A percentile compares a stretch with the other conserved stretches of the same genome.
Conservation (phyloP, 2,329 filamentous ascomycete genomes). For the Lecanoromycetidae sp. region DNA sequence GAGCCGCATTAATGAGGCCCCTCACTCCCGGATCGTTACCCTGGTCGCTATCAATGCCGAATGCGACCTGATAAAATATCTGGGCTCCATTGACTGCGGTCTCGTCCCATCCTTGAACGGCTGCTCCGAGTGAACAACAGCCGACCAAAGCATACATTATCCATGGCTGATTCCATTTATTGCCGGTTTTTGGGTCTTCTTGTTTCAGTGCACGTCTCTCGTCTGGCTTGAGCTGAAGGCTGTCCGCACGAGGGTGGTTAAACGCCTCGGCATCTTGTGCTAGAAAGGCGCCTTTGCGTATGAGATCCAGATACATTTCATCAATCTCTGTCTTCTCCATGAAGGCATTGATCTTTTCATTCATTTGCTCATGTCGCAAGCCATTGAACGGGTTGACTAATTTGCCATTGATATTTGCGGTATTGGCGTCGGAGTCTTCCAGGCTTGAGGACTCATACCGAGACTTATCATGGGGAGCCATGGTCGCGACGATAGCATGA, state of each 20-base stretch:
- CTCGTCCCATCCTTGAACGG: conserved; percentile 61
- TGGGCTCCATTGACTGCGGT: conserved; percentile 59
- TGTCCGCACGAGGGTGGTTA: conserved; percentile 35
- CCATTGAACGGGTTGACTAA: conserved; percentile 14
- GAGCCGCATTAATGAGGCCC: conserved; percentile 48
- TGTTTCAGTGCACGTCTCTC: conserved; percentile 47
- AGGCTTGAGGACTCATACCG: not conserved
- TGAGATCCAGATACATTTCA: conserved; percentile 6
- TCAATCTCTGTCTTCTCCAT: conserved; percentile 12
- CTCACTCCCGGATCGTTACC: not conserved
- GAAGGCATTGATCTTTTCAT: conserved; percentile 37
- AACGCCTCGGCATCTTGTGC: conserved; percentile 43
- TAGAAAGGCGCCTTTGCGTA: conserved; percentile 40
- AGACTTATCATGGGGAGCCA: not conserved
- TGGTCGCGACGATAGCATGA: not conserved
- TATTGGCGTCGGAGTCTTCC: not conserved
- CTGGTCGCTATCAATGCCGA: conserved; percentile 31
- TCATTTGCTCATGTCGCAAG: conserved; percentile 18
- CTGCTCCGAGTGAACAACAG: conserved; percentile 53
- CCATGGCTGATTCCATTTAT: conserved; percentile 57
- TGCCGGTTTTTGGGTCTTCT: conserved; percentile 40
- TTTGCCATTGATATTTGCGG: conserved; percentile 6
- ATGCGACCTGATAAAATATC: conserved; percentile 49
- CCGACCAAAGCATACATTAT: conserved; percentile 54
- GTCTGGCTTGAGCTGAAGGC: conserved; percentile 36